These are phyloP conservation scores for Carpinus viminea DNA, from an alignment of 306 rosid species.

Conservation along the genomic window DNA sequence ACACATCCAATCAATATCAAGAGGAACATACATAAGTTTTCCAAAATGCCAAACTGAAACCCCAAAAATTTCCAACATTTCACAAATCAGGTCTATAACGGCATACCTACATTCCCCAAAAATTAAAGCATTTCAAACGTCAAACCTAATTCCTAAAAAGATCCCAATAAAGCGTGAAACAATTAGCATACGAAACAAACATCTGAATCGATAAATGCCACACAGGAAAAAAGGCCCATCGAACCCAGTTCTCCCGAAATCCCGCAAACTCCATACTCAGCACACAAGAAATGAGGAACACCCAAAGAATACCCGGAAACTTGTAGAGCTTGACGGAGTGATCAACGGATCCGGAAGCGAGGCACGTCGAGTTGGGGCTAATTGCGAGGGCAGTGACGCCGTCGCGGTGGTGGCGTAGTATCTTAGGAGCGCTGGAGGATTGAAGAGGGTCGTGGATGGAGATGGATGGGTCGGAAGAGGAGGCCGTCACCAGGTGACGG, in stretches of 20 bases:
- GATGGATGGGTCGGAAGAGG: slow-evolving; percentile 63
- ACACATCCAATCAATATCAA: neutral
- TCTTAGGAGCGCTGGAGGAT: slow-evolving; percentile 59
- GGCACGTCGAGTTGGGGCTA: slow-evolving; percentile 93
- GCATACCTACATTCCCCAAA: neutral
- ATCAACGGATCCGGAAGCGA: slow-evolving; percentile 92
- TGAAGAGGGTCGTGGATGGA: slow-evolving; percentile 74
- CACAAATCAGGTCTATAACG: neutral
- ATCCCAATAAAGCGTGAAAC: neutral
- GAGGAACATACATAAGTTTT: neutral
- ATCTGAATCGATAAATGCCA: neutral
- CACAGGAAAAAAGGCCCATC: neutral
- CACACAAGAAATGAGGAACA: neutral
- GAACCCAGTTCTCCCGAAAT: neutral
- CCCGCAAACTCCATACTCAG: neutral
- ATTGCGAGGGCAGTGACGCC: slow-evolving; percentile 90
- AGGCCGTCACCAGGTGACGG: slow-evolving; percentile 68
- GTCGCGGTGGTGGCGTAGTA: slow-evolving; percentile 89
- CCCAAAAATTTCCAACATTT: neutral
- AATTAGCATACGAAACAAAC: too few relatives aligned
- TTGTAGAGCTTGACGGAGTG: slow-evolving; percentile 96
- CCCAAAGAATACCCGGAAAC: slow-evolving; percentile 61
- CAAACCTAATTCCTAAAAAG: neutral
- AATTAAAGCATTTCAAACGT: neutral
- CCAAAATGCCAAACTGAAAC: neutral